Percentiles rank a stretch among this genome's conserved stretches.
These are phyloP conservation scores for Nannizzia gypsea DNA, from an alignment of 2,329 filamentous ascomycete species.

Conservation along the genomic window DNA sequence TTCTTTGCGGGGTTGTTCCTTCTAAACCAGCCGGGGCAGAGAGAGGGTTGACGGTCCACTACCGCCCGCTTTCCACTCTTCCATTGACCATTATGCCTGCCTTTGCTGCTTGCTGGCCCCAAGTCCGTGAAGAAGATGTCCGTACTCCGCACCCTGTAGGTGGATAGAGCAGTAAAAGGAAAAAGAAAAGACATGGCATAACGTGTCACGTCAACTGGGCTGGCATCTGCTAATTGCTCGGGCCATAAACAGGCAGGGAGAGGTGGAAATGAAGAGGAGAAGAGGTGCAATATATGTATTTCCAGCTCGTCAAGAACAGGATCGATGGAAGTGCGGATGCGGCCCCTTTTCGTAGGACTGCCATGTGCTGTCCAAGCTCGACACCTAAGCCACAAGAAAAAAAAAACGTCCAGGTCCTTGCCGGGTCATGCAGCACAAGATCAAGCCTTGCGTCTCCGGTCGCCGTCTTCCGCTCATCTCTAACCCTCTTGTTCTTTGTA, in stretches of 20 bases:
- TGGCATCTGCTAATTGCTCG: no score
- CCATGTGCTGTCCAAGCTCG: conserved; percentile 2
- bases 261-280: background rate
- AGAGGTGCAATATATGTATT: background rate
- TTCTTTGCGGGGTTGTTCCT: background rate
- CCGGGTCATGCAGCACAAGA: no score
- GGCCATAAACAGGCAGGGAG: background rate
- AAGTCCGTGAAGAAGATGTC: background rate
- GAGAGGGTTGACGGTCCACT: background rate
- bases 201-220: no score
- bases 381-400: background rate
- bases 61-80: background rate
- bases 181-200: no score
- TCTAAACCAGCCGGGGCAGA: background rate
- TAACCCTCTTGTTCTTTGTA: background rate
- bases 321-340: background rate
- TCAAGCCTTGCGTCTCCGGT: background rate
- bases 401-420: no score
- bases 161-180: no score
- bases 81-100: background rate
- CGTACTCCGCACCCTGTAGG: no score
- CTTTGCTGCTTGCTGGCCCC: background rate
- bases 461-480: background rate
- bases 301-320: background rate
- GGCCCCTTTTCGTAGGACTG: background rate